phyloP scores from a whole-genome alignment of 495 filamentous ascomycete genomes.

The Margaritispora aquatica region DNA sequence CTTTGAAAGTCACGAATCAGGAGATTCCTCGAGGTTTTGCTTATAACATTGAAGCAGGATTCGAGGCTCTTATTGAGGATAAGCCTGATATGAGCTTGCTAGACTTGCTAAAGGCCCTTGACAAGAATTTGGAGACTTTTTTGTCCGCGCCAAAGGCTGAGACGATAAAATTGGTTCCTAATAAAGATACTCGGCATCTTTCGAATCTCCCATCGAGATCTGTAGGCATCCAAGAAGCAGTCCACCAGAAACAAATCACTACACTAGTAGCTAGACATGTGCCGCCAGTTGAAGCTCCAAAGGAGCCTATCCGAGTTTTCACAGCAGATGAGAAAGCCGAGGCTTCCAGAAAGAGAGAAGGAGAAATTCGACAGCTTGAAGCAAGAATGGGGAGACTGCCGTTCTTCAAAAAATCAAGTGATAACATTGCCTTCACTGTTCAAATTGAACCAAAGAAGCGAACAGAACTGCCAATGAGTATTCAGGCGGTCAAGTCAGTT shows the following conservation, averaged over 20 bases:
- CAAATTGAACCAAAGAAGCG: slow-evolving; percentile 64
- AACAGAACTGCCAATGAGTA: slow-evolving; percentile 50
- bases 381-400: slow-evolving; percentile 66
- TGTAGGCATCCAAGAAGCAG: slow-evolving; percentile 4
- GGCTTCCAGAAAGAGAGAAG: slow-evolving; percentile 57
- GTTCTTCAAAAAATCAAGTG: slow-evolving; percentile 61
- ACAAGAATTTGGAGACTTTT: slow-evolving; percentile 67
- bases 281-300: not conserved
- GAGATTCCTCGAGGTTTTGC: slow-evolving; percentile 77
- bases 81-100: slow-evolving; percentile 56
- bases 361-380: slow-evolving; percentile 70
- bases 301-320: slow-evolving; percentile 34
- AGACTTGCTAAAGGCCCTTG: slow-evolving; percentile 62
- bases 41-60: slow-evolving; percentile 75
- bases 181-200: slow-evolving; percentile 47
- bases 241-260: not conserved
- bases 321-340: slow-evolving; percentile 50
- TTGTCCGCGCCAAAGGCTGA: slow-evolving; percentile 67
- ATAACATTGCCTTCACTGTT: slow-evolving; percentile 65
- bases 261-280: not conserved
- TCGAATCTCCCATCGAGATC: slow-evolving; percentile 12
- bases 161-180: slow-evolving; percentile 71
- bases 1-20: slow-evolving; percentile 61
- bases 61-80: slow-evolving; percentile 57
- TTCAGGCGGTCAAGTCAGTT: slow-evolving; percentile 58